Evolutionary conservation across 2,329 filamentous ascomycete species (phyloP), one percentile per base, ranked within the genome.

Genomic region (Colletotrichum siamense): DNA sequence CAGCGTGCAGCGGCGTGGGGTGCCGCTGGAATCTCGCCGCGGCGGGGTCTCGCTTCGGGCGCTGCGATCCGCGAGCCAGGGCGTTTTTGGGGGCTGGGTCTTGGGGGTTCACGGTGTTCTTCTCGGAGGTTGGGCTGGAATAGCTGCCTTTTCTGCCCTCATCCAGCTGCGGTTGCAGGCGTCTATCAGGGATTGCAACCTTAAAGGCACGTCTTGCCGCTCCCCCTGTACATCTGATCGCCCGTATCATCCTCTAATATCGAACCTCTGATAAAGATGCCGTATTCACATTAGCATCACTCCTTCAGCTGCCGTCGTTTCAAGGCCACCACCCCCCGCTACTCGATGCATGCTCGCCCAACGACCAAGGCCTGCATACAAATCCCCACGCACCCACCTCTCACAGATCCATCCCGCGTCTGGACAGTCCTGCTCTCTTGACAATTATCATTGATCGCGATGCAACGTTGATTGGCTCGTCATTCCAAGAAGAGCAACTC

Each of bases 131-230:
- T 55, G 49, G 69, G 69, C 69, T 10, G 32, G 34, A 72, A 59
- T 32, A 28, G 32, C 30, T 67, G 30, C 34, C 28, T 24, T 32
- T n/a, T 26, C 52, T 26, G n/a, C 34, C 15, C 34, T 64, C 34
- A 64, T 36, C 34, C 62, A 16, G 62, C 34, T 16, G 16, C 9
- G 12, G 32, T 22, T 69, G 70, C 73, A 69, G 44, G 24, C 66
- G 16, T 28, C 66, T 13, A 22, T 26, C 70, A 64, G 59, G 44
- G 32, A 73, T 73, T 76, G 73, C 70, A 73, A 76, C 73, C 73
- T 76, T 69, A 73, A 73, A 69, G 70, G 64, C 73, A 76, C 73
- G 55, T 76, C 69, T 59, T 52, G 69, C 63, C 24, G 63, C 18
- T 44, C 36, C 62, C 36, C 49, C 39, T 34, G 59, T 57, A 34